These are phyloP conservation scores for Magnusiomyces clavatus DNA, from an alignment of 1,139 yeast genomes.

Conservation along the genomic window DNA sequence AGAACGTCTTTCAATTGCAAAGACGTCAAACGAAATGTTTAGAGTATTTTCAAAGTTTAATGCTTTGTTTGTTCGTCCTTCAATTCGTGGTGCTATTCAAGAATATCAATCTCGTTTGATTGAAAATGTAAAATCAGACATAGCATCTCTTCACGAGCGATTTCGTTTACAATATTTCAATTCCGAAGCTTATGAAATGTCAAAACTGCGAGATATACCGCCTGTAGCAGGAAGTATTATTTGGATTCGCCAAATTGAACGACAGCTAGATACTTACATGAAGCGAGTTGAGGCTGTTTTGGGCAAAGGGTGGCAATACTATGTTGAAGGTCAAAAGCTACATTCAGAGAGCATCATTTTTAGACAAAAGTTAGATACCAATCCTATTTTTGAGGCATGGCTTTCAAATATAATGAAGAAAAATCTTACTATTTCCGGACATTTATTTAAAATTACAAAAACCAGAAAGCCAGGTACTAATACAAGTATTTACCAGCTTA, in stretches of 20 bases:
- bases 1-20: conserved; percentile 34
- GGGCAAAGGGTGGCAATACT: conserved; percentile 69
- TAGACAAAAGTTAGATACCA: conserved; percentile 40
- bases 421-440: conserved; percentile 31
- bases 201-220: conserved; percentile 41
- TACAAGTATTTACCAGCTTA: conserved; percentile 20
- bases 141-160: conserved; percentile 36
- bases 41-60: conserved; percentile 42
- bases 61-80: conserved; percentile 42
- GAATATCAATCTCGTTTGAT: conserved; percentile 48
- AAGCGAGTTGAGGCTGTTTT: conserved; percentile 45
- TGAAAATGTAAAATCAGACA: conserved; percentile 41
- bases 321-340: conserved; percentile 64
- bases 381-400: conserved; percentile 45
- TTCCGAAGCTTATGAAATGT: conserved; percentile 32
- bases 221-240: conserved; percentile 40
- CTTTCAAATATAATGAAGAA: conserved; percentile 19
- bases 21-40: conserved; percentile 44
- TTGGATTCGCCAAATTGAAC: conserved; percentile 45
- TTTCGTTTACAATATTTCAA: conserved; percentile 32
- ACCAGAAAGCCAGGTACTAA: conserved; percentile 17
- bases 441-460: conserved; percentile 34
- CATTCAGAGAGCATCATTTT: conserved; percentile 43
- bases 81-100: conserved; percentile 46
- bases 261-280: conserved; percentile 37